phyloP scores from a whole-genome alignment of 768 basidiomycete genomes.

The Macrocybe gigantea region DNA sequence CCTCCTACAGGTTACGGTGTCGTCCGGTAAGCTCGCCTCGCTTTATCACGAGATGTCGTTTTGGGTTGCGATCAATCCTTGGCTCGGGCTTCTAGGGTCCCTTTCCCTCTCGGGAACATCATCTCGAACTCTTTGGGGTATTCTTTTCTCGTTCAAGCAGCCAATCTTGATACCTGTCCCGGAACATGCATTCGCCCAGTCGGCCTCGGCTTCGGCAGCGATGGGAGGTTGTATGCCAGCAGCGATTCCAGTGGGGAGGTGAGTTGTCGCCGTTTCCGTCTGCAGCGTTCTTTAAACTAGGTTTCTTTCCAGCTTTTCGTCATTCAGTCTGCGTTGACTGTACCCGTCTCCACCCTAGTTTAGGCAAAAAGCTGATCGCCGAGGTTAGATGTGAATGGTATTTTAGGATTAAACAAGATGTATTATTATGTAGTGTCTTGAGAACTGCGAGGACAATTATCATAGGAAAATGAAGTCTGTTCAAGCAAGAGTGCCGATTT shows the following conservation, averaged over 20 bases:
- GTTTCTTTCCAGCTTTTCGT: constrained; percentile 3
- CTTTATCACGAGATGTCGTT: background rate
- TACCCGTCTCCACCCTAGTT: background rate
- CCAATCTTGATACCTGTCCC: constrained; percentile 30
- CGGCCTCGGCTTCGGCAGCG: constrained; percentile 31
- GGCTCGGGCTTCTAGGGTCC: constrained; percentile 14
- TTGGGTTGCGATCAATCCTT: background rate
- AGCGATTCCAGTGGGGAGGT: constrained; percentile 40
- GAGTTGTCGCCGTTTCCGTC: constrained; percentile 4
- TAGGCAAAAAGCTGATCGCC: background rate
- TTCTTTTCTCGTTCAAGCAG: constrained; percentile 32
- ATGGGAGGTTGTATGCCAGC: constrained; percentile 31
- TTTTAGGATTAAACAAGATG: background rate
- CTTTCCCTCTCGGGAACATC: constrained; percentile 14
- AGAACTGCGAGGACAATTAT: too few species aligned
- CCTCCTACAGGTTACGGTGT: constrained; percentile 45
- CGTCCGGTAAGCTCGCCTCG: constrained; percentile 22
- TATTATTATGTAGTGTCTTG: too few species aligned
- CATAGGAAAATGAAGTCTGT: too few species aligned
- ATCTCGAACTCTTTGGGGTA: constrained; percentile 11
- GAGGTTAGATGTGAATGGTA: background rate
- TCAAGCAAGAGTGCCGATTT: too few species aligned
- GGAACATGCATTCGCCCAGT: constrained; percentile 39
- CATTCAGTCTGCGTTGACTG: background rate
- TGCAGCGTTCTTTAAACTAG: background rate